Percentiles rank a stretch among this genome's conserved stretches.
These are phyloP conservation scores for Rhizopogon vinicolor DNA, from an alignment of 768 basidiomycete species.

Conservation along the genomic window DNA sequence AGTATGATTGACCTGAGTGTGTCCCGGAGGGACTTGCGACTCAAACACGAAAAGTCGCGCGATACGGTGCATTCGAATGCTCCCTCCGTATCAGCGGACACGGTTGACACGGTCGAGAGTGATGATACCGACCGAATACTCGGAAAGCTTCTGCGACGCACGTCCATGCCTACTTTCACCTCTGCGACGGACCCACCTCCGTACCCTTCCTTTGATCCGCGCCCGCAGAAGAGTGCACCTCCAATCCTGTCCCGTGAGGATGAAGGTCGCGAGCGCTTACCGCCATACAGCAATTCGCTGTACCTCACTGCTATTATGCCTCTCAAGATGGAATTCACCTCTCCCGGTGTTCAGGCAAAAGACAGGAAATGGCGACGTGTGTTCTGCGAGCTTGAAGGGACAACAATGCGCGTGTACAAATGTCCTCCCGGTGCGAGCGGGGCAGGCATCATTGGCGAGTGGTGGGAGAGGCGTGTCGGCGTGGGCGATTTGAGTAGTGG, in stretches of 20 bases:
- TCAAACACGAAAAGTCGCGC: conserved; percentile 11
- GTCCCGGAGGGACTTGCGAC: conserved; percentile 18
- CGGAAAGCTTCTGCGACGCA: conserved; percentile 47
- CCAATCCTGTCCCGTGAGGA: conserved; percentile 41
- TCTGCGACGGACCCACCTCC: conserved; percentile 61
- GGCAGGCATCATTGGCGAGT: conserved; percentile 55
- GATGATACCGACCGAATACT: conserved; percentile 22
- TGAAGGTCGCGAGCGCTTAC: conserved; percentile 79
- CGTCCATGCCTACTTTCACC: conserved; percentile 69
- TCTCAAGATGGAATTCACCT: conserved; percentile 88
- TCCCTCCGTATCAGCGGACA: conserved; percentile 10
- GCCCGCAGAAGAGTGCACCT: conserved; percentile 14
- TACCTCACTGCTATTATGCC: conserved; percentile 80
- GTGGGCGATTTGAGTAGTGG: conserved; percentile 52
- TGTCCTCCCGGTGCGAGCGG: conserved; percentile 38
- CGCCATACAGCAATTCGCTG: conserved; percentile 76
- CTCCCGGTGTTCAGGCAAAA: conserved; percentile 80
- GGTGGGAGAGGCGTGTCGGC: conserved; percentile 78
- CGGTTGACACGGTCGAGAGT: conserved; percentile 14
- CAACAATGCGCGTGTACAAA: conserved; percentile 76
- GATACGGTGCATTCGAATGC: conserved; percentile 8
- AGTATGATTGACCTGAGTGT: conserved; percentile 58
- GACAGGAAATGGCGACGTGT: conserved; percentile 92
- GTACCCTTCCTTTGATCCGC: conserved; percentile 47
- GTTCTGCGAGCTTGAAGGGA: conserved; percentile 89